Conservation (phyloP, 495 filamentous ascomycete species). For the Copromyces sp. region DNA sequence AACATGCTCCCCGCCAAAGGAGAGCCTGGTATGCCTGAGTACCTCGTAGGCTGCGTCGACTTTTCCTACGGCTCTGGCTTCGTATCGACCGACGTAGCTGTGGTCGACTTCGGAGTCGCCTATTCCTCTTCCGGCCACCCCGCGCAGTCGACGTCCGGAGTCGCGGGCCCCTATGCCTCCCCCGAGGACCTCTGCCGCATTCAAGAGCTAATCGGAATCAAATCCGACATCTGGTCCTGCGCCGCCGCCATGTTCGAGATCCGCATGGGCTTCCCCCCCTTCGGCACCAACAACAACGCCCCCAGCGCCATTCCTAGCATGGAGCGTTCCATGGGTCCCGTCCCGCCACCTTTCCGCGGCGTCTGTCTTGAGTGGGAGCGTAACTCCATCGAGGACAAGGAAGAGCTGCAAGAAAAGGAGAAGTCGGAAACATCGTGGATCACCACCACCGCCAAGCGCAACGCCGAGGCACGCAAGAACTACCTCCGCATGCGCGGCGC, state of each 20-base stretch:
- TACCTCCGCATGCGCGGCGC: conserved; percentile 32
- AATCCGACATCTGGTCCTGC: conserved; percentile 19
- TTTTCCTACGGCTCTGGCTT: not conserved
- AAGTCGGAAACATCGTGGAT: not conserved
- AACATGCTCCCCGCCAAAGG: not conserved
- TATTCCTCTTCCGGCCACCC: conserved; percentile 1
- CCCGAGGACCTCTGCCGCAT: conserved; percentile 12
- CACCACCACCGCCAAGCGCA: not conserved
- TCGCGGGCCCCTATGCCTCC: conserved; percentile 8
- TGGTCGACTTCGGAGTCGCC: conserved; percentile 21
- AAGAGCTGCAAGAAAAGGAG: not conserved
- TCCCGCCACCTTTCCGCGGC: conserved; percentile 6
- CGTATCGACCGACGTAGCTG: conserved; percentile 5
- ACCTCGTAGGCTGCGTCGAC: conserved; percentile 5
- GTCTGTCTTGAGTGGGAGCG: not conserved
- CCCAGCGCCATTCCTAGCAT: not conserved
- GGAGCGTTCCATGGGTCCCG: conserved; percentile 10
- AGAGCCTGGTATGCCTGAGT: conserved; percentile 8
- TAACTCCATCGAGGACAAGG: not conserved
- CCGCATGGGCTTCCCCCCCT: not conserved
- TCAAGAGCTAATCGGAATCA: conserved; percentile 2
- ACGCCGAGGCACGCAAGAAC: conserved; percentile 13
- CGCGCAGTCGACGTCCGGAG: conserved; percentile 1
- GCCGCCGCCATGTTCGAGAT: conserved; percentile 13
- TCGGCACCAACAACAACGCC: not conserved